These are phyloP conservation scores for Leptographium wingfieldii DNA, from an alignment of 2,329 filamentous ascomycete genomes.

Conservation along the genomic window DNA sequence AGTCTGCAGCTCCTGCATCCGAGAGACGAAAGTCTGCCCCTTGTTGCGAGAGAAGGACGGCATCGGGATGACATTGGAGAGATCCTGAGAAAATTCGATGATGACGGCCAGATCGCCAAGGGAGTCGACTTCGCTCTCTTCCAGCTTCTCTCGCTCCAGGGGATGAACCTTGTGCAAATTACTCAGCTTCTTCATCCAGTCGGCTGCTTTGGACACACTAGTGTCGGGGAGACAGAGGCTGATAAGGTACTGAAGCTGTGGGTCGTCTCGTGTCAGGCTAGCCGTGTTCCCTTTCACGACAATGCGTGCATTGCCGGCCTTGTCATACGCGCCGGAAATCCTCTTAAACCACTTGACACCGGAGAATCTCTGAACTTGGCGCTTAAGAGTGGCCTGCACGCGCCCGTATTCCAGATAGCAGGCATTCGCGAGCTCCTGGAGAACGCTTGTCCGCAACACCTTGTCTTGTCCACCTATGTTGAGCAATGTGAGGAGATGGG, in stretches of 20 bases:
- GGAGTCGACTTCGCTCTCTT: conserved; percentile 20
- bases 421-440: conserved; percentile 33
- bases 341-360: conserved; percentile 31
- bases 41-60: conserved; percentile 27
- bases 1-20: conserved; percentile 19
- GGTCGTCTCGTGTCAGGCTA: conserved; percentile 22
- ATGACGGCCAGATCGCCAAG: conserved; percentile 26
- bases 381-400: conserved; percentile 26
- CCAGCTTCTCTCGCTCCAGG: conserved; percentile 20
- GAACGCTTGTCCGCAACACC: conserved; percentile 19
- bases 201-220: conserved; percentile 20
- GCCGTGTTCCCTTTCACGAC: conserved; percentile 28
- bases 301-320: conserved; percentile 22
- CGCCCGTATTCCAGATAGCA: conserved; percentile 30
- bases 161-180: conserved; percentile 23
- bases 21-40: conserved; percentile 23
- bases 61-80: conserved; percentile 20
- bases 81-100: conserved; percentile 25
- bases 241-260: conserved; percentile 30
- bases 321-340: conserved; percentile 21
- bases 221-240: conserved; percentile 28
- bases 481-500: conserved; percentile 23
- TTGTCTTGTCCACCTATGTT: conserved; percentile 15
- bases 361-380: conserved; percentile 21
- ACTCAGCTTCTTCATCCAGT: conserved; percentile 28